Evolutionary conservation across 2,329 filamentous ascomycete species (phyloP).

Genomic region (Xylariaceae sp.): DNA sequence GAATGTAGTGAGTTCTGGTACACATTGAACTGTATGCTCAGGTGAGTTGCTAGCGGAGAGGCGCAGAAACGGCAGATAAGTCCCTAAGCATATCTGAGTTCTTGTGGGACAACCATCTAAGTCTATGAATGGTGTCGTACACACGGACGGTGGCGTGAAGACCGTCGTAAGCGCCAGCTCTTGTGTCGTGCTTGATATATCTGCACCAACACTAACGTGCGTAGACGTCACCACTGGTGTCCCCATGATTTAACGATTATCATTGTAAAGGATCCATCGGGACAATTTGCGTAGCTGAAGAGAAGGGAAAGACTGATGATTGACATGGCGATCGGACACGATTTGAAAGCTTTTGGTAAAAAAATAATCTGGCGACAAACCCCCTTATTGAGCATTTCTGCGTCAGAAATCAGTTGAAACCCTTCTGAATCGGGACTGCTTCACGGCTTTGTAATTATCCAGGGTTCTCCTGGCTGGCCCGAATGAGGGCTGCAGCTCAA

Average conservation of each 20-base stretch:
- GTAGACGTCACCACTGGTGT: not conserved
- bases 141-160: slow-evolving; percentile 14
- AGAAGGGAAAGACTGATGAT: not conserved
- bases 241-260: slow-evolving; percentile 3
- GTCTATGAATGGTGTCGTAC: slow-evolving; percentile 6
- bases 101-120: not conserved
- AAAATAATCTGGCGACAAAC: not conserved
- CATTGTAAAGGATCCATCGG: not conserved
- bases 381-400: slow-evolving; percentile 2
- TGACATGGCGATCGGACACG: not conserved
- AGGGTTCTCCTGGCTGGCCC: not conserved
- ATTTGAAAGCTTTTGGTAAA: not conserved
- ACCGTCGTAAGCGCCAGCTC: slow-evolving; percentile 7
- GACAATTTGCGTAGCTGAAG: not conserved
- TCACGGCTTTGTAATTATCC: not conserved
- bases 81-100: not conserved
- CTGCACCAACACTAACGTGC: not conserved
- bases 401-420: slow-evolving; percentile 12
- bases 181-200: not conserved
- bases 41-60: no score
- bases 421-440: slow-evolving; percentile 13
- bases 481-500: not conserved
- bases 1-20: slow-evolving; percentile 1
- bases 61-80: slow-evolving; percentile 4
- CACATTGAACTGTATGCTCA: slow-evolving; percentile 1